Evolutionary conservation across 2,329 filamentous ascomycete species (phyloP).

Genomic region (Neofusicoccum sp.): DNA sequence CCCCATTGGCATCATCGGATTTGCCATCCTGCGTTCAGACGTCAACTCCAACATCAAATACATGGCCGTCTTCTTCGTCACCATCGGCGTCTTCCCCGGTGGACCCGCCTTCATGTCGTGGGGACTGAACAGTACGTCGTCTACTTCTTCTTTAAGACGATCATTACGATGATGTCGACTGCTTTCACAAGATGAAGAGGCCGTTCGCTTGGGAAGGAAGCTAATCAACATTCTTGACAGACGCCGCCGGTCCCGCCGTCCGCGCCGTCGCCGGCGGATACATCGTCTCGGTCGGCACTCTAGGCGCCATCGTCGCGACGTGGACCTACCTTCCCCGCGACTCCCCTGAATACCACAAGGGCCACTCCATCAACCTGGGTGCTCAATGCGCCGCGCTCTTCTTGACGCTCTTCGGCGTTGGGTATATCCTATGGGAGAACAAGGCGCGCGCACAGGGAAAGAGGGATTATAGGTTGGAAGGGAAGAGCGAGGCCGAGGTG

Average conservation of each 20-base stretch:
- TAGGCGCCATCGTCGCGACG: constrained; percentile 61
- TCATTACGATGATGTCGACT: constrained; percentile 47
- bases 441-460: constrained; percentile 51
- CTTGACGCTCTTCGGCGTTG: constrained; percentile 53
- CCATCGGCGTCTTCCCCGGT: constrained; percentile 60
- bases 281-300: constrained; percentile 53
- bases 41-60: constrained; percentile 49
- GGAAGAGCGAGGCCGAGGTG: constrained; percentile 51
- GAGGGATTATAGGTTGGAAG: constrained; percentile 53
- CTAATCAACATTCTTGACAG: constrained; percentile 33
- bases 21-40: constrained; percentile 55
- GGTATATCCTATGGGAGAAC: constrained; percentile 60
- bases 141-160: constrained; percentile 41
- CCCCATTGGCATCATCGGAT: constrained; percentile 52
- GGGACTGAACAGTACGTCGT: constrained; percentile 57
- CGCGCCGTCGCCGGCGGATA: constrained; percentile 60
- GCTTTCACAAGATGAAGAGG: constrained; percentile 48
- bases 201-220: constrained; percentile 29
- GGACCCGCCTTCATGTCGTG: constrained; percentile 62
- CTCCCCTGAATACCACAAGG: constrained; percentile 44
- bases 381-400: constrained; percentile 51
- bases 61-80: constrained; percentile 59
- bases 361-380: constrained; percentile 57
- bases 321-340: constrained; percentile 46
- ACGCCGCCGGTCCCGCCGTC: constrained; percentile 59